Evolutionary conservation across 495 filamentous ascomycete species (phyloP).

Genomic region (Antarctomyces pellizariae): DNA sequence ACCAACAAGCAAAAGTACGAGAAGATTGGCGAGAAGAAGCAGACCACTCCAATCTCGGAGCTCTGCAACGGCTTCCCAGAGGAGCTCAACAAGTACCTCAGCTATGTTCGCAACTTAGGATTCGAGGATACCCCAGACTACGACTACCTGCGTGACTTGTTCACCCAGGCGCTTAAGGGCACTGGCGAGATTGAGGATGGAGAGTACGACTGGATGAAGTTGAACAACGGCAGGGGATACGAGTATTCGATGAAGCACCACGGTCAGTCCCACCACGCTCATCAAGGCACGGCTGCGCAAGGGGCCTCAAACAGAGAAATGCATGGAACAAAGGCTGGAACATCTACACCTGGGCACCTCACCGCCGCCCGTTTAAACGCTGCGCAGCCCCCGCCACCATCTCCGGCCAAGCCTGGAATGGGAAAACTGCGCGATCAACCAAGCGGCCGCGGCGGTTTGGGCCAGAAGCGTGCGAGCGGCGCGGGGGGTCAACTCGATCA

Average conservation of each 20-base stretch:
- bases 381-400: conserved; percentile 74
- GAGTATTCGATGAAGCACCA: conserved; percentile 77
- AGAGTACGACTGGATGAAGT: conserved; percentile 99
- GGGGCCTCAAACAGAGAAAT: conserved; percentile 59
- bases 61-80: conserved; percentile 93
- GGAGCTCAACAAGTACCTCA: conserved; percentile 93
- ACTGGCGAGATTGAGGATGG: conserved; percentile 91
- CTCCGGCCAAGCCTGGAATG: conserved; percentile 58
- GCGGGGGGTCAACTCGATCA: conserved; percentile 46
- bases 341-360: conserved; percentile 38
- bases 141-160: conserved; percentile 87
- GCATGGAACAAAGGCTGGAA: conserved; percentile 33
- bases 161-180: conserved; percentile 90
- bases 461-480: conserved; percentile 50
- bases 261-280: conserved; percentile 48
- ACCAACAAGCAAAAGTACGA: conserved; percentile 99
- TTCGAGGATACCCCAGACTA: conserved; percentile 99
- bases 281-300: conserved; percentile 47
- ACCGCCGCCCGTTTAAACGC: conserved; percentile 92
- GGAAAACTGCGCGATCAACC: conserved; percentile 56
- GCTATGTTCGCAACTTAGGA: conserved; percentile 88
- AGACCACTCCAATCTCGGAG: conserved; percentile 90
- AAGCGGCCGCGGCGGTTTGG: conserved; percentile 50
- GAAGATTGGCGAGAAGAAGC: conserved; percentile 99
- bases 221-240: conserved; percentile 87